Conservation (phyloP, 1,284 basidiomycete species). For the Ceratobasidium sp. region DNA sequence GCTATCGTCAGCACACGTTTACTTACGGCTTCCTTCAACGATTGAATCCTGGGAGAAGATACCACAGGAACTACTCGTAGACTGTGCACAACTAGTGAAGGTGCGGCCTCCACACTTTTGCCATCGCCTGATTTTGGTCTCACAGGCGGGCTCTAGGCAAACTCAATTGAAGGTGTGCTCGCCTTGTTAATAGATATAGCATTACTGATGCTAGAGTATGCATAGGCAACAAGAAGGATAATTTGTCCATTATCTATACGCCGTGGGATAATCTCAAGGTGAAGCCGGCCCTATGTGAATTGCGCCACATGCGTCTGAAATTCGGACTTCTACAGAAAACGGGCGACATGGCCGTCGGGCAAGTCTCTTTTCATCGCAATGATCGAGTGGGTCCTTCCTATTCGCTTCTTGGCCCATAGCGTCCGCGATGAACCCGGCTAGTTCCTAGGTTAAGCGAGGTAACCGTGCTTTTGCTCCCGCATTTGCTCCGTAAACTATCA, state of each 20-base stretch:
- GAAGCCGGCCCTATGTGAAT: constrained; percentile 43
- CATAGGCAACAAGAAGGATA: constrained; percentile 95
- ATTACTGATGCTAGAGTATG: constrained; percentile 34
- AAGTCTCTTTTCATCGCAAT: constrained; percentile 94
- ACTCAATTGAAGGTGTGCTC: constrained; percentile 91
- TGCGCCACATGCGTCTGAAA: not conserved
- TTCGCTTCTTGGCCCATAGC: not conserved
- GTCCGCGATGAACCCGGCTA: not conserved
- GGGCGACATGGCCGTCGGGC: constrained; percentile 95
- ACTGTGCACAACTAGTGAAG: constrained; percentile 96
- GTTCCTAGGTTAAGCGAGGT: constrained; percentile 81
- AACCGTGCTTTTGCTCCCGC: constrained; percentile 50
- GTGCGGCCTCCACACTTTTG: constrained; percentile 20
- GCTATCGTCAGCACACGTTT: constrained; percentile 94
- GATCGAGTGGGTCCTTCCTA: constrained; percentile 71
- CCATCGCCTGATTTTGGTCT: not conserved
- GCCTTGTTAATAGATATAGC: not conserved
- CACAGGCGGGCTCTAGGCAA: constrained; percentile 65
- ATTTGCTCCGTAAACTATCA: not conserved
- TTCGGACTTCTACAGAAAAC: constrained; percentile 76
- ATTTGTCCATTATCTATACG: constrained; percentile 94
- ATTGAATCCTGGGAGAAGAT: constrained; percentile 88
- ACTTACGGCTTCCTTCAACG: constrained; percentile 85
- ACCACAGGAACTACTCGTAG: constrained; percentile 82
- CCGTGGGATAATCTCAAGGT: constrained; percentile 92